These are phyloP conservation scores for Fusarium nodosum DNA, from an alignment of 2,329 filamentous ascomycete species.

Conservation along the genomic window DNA sequence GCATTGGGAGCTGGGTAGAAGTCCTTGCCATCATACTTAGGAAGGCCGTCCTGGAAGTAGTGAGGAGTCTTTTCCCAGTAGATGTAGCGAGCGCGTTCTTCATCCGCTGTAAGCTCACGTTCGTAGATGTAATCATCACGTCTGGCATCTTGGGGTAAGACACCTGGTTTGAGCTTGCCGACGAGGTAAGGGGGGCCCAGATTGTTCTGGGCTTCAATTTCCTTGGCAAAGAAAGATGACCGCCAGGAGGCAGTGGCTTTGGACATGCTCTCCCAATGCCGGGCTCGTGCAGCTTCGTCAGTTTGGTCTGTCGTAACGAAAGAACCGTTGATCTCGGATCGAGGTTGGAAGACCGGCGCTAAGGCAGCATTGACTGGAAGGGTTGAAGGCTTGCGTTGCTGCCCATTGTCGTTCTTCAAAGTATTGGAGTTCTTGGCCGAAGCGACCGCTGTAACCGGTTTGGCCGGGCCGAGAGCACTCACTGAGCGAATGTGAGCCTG, in stretches of 20 bases:
- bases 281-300: slow-evolving; percentile 19
- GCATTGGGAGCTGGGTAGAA: slow-evolving; percentile 71
- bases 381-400: slow-evolving; percentile 53
- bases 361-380: slow-evolving; percentile 63
- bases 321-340: slow-evolving; percentile 45
- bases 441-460: slow-evolving; percentile 45
- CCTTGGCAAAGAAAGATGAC: slow-evolving; percentile 43
- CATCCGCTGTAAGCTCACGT: slow-evolving; percentile 70
- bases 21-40: slow-evolving; percentile 75
- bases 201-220: slow-evolving; percentile 27
- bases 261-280: slow-evolving; percentile 19
- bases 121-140: slow-evolving; percentile 67
- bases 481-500: slow-evolving; percentile 36
- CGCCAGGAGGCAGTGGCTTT: slow-evolving; percentile 41
- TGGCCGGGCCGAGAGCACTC: slow-evolving; percentile 50
- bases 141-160: slow-evolving; percentile 58
- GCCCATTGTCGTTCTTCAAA: slow-evolving; percentile 42
- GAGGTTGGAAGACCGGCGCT: slow-evolving; percentile 65
- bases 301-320: slow-evolving; percentile 28
- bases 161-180: slow-evolving; percentile 63
- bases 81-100: slow-evolving; percentile 69
- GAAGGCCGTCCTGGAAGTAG: slow-evolving; percentile 65
- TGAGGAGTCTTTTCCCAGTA: slow-evolving; percentile 72
- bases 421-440: slow-evolving; percentile 39
- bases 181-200: slow-evolving; percentile 65